A percentile compares a stretch with the other conserved stretches of the same genome.
Conservation (phyloP, 2,329 filamentous ascomycete genomes). For the Daldinia eschscholtzii region DNA sequence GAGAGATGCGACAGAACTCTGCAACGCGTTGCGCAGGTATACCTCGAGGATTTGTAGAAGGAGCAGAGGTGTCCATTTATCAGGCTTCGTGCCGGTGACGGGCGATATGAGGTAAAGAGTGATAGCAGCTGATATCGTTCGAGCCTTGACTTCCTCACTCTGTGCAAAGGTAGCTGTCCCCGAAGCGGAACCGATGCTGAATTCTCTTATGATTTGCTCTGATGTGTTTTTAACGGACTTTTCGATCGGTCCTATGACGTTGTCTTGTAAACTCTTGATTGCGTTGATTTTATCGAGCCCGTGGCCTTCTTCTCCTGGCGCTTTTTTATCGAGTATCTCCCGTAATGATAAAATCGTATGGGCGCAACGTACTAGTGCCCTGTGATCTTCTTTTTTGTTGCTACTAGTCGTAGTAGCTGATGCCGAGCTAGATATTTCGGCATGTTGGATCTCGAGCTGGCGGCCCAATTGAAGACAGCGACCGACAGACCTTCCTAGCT, state of each 20-base stretch:
- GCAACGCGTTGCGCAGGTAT: slow-evolving; percentile 84
- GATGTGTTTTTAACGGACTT: slow-evolving; percentile 77
- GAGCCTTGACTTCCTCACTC: slow-evolving; percentile 79
- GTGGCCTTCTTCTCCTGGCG: slow-evolving; percentile 78
- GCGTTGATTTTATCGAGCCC: slow-evolving; percentile 81
- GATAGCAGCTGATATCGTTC: slow-evolving; percentile 78
- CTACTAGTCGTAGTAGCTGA: slow-evolving; percentile 36
- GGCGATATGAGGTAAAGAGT: slow-evolving; percentile 87
- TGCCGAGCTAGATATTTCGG: slow-evolving; percentile 69
- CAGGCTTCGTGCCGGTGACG: slow-evolving; percentile 63
- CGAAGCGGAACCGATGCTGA: slow-evolving; percentile 74
- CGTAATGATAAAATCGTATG: slow-evolving; percentile 82
- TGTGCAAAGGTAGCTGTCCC: slow-evolving; percentile 70
- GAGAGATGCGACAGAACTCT: slow-evolving; percentile 81
- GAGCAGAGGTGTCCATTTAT: slow-evolving; percentile 74
- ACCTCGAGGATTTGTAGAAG: slow-evolving; percentile 82
- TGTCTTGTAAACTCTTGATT: slow-evolving; percentile 76
- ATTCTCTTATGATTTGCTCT: slow-evolving; percentile 85
- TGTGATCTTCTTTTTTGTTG: slow-evolving; percentile 75
- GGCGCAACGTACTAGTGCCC: slow-evolving; percentile 83
- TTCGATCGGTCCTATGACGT: slow-evolving; percentile 79
- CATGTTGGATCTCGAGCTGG: slow-evolving; percentile 87
- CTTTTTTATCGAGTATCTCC: slow-evolving; percentile 76
- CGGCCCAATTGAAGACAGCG: slow-evolving; percentile 84
- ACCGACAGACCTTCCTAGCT: slow-evolving; percentile 80